Percentiles rank a stretch among this genome's conserved stretches.
phyloP scores from a whole-genome alignment of 441 rosid species.

The Pelargonium myrrhifolium region DNA sequence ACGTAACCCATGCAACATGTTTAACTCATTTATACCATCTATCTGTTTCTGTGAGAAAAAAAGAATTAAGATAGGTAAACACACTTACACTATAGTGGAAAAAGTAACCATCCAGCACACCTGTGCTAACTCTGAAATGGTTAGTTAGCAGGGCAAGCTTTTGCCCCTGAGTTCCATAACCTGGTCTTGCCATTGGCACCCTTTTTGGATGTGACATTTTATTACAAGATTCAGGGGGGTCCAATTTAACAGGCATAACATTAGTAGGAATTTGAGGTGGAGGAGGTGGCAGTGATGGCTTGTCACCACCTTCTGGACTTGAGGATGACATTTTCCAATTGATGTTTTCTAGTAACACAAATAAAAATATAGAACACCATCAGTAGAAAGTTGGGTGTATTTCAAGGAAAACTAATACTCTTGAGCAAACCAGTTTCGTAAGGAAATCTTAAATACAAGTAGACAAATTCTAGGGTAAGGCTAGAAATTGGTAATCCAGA shows the following conservation, averaged over 20 bases:
- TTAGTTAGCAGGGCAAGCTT: constrained; percentile 35
- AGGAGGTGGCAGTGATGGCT: constrained; percentile 25
- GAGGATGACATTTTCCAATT: neutral
- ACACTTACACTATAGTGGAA: constrained; percentile 46
- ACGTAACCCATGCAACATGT: neutral
- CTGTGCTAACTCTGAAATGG: constrained; percentile 44
- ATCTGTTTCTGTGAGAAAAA: neutral
- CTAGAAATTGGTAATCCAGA: no score
- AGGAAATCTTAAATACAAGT: no score
- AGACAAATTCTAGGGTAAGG: no score
- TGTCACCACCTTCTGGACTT: neutral
- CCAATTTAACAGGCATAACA: constrained; percentile 27
- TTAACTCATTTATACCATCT: neutral
- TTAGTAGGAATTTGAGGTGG: constrained; percentile 34
- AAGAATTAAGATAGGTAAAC: neutral
- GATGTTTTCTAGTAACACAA: neutral
- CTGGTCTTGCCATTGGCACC: constrained; percentile 44
- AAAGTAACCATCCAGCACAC: constrained; percentile 31
- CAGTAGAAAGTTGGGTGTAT: neutral
- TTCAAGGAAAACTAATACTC: no score
- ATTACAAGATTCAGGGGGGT: constrained; percentile 18
- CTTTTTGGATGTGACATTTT: constrained; percentile 19
- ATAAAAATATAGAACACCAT: neutral
- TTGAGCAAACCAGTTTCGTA: no score
- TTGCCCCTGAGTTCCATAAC: constrained; percentile 38